Percentiles rank a stretch among this genome's conserved stretches.
phyloP scores from a whole-genome alignment of 495 filamentous ascomycete genomes.

The Talaromyces wortmannii region DNA sequence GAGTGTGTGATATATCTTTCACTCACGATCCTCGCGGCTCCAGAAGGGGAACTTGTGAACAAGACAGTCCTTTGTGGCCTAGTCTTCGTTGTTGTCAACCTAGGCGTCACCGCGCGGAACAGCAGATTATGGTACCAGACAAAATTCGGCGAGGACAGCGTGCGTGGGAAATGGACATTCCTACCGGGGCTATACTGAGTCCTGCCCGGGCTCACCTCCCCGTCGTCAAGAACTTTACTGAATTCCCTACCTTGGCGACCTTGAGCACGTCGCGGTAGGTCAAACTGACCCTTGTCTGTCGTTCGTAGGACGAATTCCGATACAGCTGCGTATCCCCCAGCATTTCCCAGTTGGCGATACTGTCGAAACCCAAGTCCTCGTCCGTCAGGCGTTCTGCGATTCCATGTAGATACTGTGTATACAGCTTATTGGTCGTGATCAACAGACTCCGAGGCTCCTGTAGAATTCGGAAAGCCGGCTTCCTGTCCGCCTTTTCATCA shows the following conservation, averaged over 20 bases:
- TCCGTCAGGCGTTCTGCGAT: constrained; percentile 59
- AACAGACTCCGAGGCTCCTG: constrained; percentile 83
- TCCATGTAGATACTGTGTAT: constrained; percentile 70
- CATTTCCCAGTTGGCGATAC: constrained; percentile 78
- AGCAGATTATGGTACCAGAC: constrained; percentile 75
- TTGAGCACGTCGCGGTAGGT: constrained; percentile 92
- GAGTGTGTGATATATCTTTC: constrained; percentile 80
- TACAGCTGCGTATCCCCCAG: constrained; percentile 57
- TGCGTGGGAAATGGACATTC: constrained; percentile 71
- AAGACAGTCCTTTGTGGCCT: constrained; percentile 62
- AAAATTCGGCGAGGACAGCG: constrained; percentile 66
- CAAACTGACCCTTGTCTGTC: constrained; percentile 70
- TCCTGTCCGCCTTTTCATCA: constrained; percentile 10
- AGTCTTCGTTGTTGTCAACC: constrained; percentile 70
- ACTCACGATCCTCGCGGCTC: constrained; percentile 70
- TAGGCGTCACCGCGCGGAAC: constrained; percentile 71
- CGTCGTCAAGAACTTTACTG: constrained; percentile 51
- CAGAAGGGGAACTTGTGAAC: constrained; percentile 55
- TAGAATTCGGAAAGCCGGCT: constrained; percentile 60
- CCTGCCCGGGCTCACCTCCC: constrained; percentile 16
- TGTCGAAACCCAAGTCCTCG: constrained; percentile 48
- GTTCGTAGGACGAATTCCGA: constrained; percentile 47
- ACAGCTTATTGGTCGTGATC: constrained; percentile 61
- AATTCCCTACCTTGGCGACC: constrained; percentile 69
- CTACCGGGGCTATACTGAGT: constrained; percentile 66